Base-by-base conservation (phyloP, 257 asterid genomes). In the Ballota nigra region DNA sequence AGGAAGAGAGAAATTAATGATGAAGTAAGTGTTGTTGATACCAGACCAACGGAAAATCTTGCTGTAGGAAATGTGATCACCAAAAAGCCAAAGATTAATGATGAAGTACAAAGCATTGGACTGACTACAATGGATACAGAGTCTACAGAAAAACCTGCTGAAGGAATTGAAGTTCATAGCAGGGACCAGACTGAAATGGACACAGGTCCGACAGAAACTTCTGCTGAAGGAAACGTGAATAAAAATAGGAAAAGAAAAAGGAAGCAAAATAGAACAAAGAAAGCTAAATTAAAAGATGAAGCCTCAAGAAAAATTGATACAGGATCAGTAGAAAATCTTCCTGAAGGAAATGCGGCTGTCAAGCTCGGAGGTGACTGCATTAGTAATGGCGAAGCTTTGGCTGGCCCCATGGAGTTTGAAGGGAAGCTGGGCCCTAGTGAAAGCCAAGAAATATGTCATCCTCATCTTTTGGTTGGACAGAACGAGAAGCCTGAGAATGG, bases 41-140 rank as follows among this genome's bases (percentile, higher is more conserved):
- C 15, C 5, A 65, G 40, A 24, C 49, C 75, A 47, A 45, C 23
- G 4, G 76, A 70, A 74, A 67, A 69, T 58, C 26, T 57, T 74
- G 59, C 73, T 52, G 81, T 72, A 58, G 78, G 58, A 65, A 49
- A n/a, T 64, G 45, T 53, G 66, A 61, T 67, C 11, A 33, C 66
- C 43, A 65, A 73, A 26, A 45, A 31, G 53, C 20, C 52, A 47
- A 20, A 10, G 6, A 23, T 9, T 33, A 34, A 28, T 22, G 71
- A 60, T 41, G 69, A 60, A 15, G 36, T 29, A 22, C 69, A 60
- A 29, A 45, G 23, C n/a, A 56, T 1, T 11, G 36, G 18, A 11
- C 38, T 9, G 36, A 24, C 19, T 23, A 55, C 12, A 59, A 18
- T 28, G 76, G 62, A 61, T 28, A 10, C 31, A 8, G 18, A 33